Evolutionary conservation across 768 basidiomycete species (phyloP), one percentile per base, ranked within the genome.

Genomic region (Suillus brevipes): DNA sequence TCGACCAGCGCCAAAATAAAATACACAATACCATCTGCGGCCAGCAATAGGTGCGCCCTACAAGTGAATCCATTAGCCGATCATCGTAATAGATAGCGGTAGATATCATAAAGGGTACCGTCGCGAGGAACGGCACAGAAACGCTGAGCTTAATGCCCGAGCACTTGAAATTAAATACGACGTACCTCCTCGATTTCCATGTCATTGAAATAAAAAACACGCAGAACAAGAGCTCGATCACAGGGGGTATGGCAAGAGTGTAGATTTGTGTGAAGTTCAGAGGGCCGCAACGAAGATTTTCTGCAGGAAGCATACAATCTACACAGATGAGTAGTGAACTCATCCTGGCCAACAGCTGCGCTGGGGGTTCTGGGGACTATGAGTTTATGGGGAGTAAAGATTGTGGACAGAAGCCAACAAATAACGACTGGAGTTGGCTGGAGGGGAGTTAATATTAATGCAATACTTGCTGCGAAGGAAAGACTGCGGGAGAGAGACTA

Each of bases 261-360:
- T 78, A 74, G 62, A 79, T 81, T 75, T 92, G 76, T 31, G 78
- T 68, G 57, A 65, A 70, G 60, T 81, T 78, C 64, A 89, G 81
- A 52, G 82, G 80, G 66, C 83, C 75, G 73, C 91, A 94, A 65
- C 91, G 91, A 67, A 94, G 84, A 67, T 86, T 89, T 47, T 89
- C 77, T 64, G 87, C 85, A 43, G 85, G 78, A 37, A 92, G 92
- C 66, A 93, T 79, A 77, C 91, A 94, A 71, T 86, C 78, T 31
- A 59, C 45, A 65, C 83, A 81, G 78, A 76, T 80, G 83, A 83
- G 84, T 75, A 83, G 83, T 75, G 78, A 79, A 65, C 50, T 68
- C 71, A 70, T 73, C 43, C 45, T 34, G 50, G 43, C 59, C 20
- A 34, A 57, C 64, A 34, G 31, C 16, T 28, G 31, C 36, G 52